Conservation (phyloP, 306 rosid species). For the Adenanthera pavonina region DNA sequence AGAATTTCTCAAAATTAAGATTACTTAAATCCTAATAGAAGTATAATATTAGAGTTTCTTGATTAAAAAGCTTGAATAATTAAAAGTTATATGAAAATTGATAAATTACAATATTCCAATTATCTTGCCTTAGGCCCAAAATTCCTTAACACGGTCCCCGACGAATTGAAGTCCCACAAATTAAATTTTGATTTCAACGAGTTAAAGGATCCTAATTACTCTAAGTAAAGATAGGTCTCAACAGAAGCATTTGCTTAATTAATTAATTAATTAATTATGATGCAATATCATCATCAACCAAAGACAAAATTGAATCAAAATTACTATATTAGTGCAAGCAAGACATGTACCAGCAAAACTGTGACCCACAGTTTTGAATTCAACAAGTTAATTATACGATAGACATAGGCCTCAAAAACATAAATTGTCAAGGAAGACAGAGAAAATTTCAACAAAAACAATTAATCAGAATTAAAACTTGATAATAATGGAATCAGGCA, state of each 20-base stretch:
- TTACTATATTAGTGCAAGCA: neutral
- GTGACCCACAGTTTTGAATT: neutral
- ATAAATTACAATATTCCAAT: too few species aligned
- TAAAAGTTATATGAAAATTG: too few species aligned
- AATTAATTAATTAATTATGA: neutral
- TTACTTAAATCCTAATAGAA: too few species aligned
- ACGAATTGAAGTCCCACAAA: too few species aligned
- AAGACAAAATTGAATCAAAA: neutral
- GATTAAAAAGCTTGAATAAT: too few species aligned
- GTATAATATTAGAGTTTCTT: too few species aligned
- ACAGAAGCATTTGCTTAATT: neutral
- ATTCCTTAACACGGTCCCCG: too few species aligned
- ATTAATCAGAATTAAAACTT: too few species aligned
- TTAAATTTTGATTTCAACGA: neutral
- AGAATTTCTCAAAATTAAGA: too few species aligned
- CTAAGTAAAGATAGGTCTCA: neutral
- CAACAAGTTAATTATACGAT: neutral
- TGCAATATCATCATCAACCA: neutral
- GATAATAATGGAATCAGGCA: neutral
- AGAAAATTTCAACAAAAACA: neutral
- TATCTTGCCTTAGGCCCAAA: too few species aligned
- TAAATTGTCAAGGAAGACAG: neutral
- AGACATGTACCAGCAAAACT: neutral
- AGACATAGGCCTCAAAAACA: neutral
- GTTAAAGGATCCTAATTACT: neutral